These are phyloP conservation scores for Sporobolomyces roseus DNA, from an alignment of 768 basidiomycete genomes.

Conservation along the genomic window DNA sequence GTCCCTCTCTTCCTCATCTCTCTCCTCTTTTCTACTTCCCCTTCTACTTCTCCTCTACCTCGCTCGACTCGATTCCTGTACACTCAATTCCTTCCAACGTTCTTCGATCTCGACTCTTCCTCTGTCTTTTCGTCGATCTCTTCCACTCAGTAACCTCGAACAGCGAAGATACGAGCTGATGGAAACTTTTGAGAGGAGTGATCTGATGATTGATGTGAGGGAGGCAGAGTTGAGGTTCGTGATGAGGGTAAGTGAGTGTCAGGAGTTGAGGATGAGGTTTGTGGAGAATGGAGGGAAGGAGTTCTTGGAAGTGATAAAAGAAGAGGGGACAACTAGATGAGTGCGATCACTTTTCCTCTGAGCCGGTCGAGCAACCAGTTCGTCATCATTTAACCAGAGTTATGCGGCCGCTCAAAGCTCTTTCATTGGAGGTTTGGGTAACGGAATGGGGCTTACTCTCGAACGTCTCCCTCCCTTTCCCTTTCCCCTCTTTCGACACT, in stretches of 20 bases:
- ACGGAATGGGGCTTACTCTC: slow-evolving; percentile 42
- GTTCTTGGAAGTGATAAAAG: background rate
- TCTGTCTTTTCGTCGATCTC: too few species aligned
- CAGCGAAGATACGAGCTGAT: slow-evolving; percentile 31
- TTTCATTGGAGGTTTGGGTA: too few species aligned
- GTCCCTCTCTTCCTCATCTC: too few species aligned
- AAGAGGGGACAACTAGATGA: too few species aligned
- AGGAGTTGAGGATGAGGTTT: too few species aligned
- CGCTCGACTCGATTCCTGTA: background rate
- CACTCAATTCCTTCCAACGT: slow-evolving; percentile 5
- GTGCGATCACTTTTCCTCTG: background rate
- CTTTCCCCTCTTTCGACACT: background rate
- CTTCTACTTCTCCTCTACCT: background rate
- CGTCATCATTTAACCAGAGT: slow-evolving; percentile 33
- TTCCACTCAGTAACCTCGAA: too few species aligned
- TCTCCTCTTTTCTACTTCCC: too few species aligned
- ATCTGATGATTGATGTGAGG: background rate
- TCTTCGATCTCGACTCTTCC: slow-evolving; percentile 11
- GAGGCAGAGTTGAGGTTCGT: too few species aligned
- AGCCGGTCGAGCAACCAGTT: slow-evolving; percentile 36
- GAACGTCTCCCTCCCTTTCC: slow-evolving; percentile 19
- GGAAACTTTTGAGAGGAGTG: background rate
- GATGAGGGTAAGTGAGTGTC: too few species aligned
- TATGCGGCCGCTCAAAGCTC: slow-evolving; percentile 29
- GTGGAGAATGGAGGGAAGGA: slow-evolving; percentile 2